phyloP scores from a whole-genome alignment of 148 eudicot species.

The Fagopyrum esculentum region DNA sequence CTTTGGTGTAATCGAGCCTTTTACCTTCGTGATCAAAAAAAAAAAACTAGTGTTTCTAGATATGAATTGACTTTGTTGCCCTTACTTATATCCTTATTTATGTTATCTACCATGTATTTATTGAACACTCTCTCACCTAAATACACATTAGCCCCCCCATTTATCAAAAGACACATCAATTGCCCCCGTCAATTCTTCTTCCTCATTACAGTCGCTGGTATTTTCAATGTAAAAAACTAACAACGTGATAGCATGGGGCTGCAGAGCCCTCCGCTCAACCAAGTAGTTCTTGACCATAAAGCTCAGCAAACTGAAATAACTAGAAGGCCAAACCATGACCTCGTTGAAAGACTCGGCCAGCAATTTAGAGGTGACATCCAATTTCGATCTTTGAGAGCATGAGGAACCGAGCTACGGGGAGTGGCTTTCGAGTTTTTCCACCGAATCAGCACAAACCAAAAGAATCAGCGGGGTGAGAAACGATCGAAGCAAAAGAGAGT shows the following conservation, averaged over 20 bases:
- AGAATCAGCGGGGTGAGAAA: slow-evolving; percentile 23
- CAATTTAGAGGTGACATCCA: slow-evolving; percentile 40
- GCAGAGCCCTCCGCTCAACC: slow-evolving; percentile 9
- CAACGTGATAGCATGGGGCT: slow-evolving; percentile 72
- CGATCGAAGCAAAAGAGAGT: background rate
- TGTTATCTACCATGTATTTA: no score
- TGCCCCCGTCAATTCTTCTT: slow-evolving; percentile 56
- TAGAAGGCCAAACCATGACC: no score
- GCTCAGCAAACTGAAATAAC: no score
- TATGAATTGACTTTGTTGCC: no score
- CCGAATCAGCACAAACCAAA: slow-evolving; percentile 20
- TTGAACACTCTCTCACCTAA: no score
- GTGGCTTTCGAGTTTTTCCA: slow-evolving; percentile 26
- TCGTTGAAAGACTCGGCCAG: no score
- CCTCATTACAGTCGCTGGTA: slow-evolving; percentile 19
- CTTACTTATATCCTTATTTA: no score
- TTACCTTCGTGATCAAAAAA: no score
- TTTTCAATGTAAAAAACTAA: slow-evolving; percentile 48
- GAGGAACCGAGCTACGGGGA: slow-evolving; percentile 30
- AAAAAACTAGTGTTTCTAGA: no score
- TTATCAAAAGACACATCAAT: slow-evolving; percentile 62
- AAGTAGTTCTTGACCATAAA: no score
- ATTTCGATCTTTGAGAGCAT: slow-evolving; percentile 43
- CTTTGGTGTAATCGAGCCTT: no score
- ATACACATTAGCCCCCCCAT: slow-evolving; percentile 62